A percentile compares a stretch with the other conserved stretches of the same genome.
phyloP scores from a whole-genome alignment of 257 asterid genomes.

The Plantago elongata region DNA sequence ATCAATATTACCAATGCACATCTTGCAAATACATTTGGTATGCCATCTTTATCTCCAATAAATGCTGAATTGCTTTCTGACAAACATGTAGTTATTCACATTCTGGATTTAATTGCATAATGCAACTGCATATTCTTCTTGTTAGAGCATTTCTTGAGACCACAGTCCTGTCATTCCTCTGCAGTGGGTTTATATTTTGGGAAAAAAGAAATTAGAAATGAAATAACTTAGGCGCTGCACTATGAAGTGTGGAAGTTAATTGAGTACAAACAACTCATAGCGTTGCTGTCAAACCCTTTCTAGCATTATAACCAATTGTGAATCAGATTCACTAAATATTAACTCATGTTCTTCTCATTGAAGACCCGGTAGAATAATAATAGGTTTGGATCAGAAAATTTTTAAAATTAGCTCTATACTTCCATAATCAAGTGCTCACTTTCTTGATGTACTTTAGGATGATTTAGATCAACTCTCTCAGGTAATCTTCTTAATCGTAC shows the following conservation, averaged over 20 bases:
- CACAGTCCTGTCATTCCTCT: too few species aligned
- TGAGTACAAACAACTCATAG: too few species aligned
- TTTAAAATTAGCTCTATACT: constrained; percentile 7
- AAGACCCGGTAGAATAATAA: background rate
- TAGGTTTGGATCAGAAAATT: constrained; percentile 9
- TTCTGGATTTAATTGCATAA: background rate
- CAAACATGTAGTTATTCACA: background rate
- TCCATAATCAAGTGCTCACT: constrained; percentile 5
- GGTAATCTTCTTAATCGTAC: constrained; percentile 98
- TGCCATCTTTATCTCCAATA: constrained; percentile 14
- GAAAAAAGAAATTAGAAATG: too few species aligned
- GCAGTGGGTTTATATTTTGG: too few species aligned
- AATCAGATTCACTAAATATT: too few species aligned
- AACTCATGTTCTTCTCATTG: too few species aligned
- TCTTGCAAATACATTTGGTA: constrained; percentile 97
- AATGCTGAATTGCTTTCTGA: constrained; percentile 1
- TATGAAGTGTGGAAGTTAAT: too few species aligned
- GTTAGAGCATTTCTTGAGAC: too few species aligned
- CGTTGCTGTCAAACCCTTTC: too few species aligned
- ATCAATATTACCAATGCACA: constrained; percentile 75
- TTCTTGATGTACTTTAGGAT: constrained; percentile 2
- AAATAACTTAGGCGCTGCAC: too few species aligned
- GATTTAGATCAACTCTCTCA: constrained; percentile 21
- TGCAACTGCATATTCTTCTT: too few species aligned
- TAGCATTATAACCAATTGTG: too few species aligned